Percentiles rank a stretch among this genome's conserved stretches.
These are phyloP conservation scores for Kalaharituber pfeilii DNA, from an alignment of 2,329 filamentous ascomycete species.

Conservation along the genomic window DNA sequence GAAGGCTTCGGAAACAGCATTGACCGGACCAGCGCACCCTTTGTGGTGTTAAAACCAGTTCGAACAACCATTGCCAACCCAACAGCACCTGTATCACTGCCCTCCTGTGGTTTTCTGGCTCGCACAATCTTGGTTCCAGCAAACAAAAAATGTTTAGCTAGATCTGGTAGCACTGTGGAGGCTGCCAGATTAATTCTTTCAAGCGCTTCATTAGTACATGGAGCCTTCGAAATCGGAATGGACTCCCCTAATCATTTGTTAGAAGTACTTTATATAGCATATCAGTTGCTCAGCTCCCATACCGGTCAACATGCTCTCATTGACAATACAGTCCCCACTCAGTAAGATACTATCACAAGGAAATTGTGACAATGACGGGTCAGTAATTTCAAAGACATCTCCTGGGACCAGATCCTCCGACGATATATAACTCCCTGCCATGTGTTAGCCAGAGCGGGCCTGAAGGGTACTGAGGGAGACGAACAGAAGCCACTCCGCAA, in stretches of 20 bases:
- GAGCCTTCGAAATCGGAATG: slow-evolving; percentile 84
- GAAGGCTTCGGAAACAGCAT: slow-evolving; percentile 98
- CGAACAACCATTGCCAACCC: slow-evolving; percentile 81
- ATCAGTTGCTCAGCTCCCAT: slow-evolving; percentile 9
- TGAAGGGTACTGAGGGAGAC: slow-evolving; percentile 22
- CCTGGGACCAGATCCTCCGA: slow-evolving; percentile 84
- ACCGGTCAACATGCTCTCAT: slow-evolving; percentile 94
- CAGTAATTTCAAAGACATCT: slow-evolving; percentile 91
- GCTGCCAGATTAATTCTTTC: slow-evolving; percentile 58
- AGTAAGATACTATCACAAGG: slow-evolving; percentile 84
- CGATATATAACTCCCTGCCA: slow-evolving; percentile 57
- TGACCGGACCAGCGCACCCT: slow-evolving; percentile 82
- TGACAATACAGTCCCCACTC: slow-evolving; percentile 92
- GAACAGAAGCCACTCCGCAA: slow-evolving; percentile 84
- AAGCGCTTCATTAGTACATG: slow-evolving; percentile 66
- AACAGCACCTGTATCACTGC: slow-evolving; percentile 63
- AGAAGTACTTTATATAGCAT: not conserved
- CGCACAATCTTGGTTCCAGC: slow-evolving; percentile 91
- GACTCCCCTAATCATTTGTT: slow-evolving; percentile 51
- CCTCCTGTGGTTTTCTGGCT: slow-evolving; percentile 71
- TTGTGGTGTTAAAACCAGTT: slow-evolving; percentile 94
- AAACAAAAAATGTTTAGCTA: slow-evolving; percentile 81
- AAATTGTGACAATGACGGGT: slow-evolving; percentile 72
- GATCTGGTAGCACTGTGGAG: slow-evolving; percentile 62
- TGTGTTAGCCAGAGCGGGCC: slow-evolving; percentile 20